Percentiles rank a stretch among this genome's conserved stretches.
Conservation (phyloP, 441 rosid species). For the Pelargonium citronellum region DNA sequence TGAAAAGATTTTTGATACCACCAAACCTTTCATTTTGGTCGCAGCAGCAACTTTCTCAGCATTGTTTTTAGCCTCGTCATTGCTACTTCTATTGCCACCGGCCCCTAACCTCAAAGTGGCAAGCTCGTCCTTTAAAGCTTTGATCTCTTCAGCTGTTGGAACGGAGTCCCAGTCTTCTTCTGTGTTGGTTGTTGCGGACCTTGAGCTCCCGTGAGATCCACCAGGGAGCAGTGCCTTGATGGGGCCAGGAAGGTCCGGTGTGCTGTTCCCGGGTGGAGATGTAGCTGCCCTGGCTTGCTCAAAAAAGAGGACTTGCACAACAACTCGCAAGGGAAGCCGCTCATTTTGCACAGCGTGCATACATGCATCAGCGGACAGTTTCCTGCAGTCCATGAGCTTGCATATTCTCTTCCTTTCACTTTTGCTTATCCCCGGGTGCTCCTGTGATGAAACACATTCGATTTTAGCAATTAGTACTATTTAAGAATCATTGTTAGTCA, state of each 20-base stretch:
- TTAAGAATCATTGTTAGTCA: conserved; percentile 18
- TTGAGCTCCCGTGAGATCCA: conserved; percentile 50
- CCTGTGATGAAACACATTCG: conserved; percentile 34
- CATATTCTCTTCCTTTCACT: conserved; percentile 75
- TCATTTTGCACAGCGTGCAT: conserved; percentile 93
- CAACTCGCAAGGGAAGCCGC: conserved; percentile 70
- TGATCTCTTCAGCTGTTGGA: conserved; percentile 55
- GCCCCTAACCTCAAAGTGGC: conserved; percentile 32
- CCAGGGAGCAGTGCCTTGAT: conserved; percentile 46
- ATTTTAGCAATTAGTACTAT: background rate
- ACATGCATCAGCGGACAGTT: conserved; percentile 63
- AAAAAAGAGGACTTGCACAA: conserved; percentile 85
- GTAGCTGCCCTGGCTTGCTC: conserved; percentile 72
- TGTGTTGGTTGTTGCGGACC: conserved; percentile 52
- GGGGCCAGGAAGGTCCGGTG: conserved; percentile 47
- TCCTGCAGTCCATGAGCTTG: conserved; percentile 73
- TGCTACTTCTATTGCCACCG: conserved; percentile 21
- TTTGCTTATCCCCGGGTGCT: conserved; percentile 60
- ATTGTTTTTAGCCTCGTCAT: conserved; percentile 27
- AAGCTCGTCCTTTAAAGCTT: conserved; percentile 49
- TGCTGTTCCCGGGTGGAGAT: conserved; percentile 42
- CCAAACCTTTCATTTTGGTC: conserved; percentile 46
- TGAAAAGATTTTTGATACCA: conserved; percentile 42
- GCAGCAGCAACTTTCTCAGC: conserved; percentile 28
- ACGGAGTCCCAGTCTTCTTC: conserved; percentile 68